Conservation (phyloP, 164 flowering plant genomes). For the Taxillus chinensis region DNA sequence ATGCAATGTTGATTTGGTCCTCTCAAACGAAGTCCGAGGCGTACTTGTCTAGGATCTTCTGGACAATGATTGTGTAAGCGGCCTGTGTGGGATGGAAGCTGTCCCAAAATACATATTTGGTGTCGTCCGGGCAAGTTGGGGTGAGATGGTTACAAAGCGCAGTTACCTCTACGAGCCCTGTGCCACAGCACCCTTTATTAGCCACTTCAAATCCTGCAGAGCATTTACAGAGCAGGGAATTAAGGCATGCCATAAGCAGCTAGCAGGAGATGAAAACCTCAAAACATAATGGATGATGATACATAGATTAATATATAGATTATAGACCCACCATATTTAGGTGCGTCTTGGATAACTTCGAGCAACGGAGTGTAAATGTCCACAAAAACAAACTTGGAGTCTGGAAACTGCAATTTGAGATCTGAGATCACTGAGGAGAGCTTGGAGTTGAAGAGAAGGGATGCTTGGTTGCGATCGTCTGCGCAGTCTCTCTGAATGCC, state of each 20-base stretch:
- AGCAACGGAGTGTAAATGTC: slow-evolving; percentile 30
- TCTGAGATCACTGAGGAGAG: slow-evolving; percentile 15
- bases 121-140: slow-evolving; percentile 22
- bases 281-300: no score
- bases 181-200: slow-evolving; percentile 32
- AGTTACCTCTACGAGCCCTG: slow-evolving; percentile 26
- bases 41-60: slow-evolving; percentile 6
- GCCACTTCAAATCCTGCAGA: slow-evolving; percentile 25
- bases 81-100: slow-evolving; percentile 43
- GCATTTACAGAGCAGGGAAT: no score
- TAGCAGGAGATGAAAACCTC: no score
- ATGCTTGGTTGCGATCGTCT: slow-evolving; percentile 23
- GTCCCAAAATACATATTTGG: slow-evolving; percentile 50
- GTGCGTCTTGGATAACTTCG: slow-evolving; percentile 25
- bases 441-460: slow-evolving; percentile 34
- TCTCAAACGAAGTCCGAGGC: slow-evolving; percentile 17
- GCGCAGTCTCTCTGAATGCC: slow-evolving; percentile 26
- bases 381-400: slow-evolving; percentile 20
- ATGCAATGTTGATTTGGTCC: no score
- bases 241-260: no score
- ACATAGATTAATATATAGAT: no score
- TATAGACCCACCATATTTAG: slow-evolving; percentile 21
- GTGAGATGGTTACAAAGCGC: slow-evolving; percentile 24
- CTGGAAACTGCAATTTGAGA: slow-evolving; percentile 15
- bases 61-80: slow-evolving; percentile 18